Conservation (phyloP, 768 basidiomycete species). For the Termitomyces bulborhizus region DNA sequence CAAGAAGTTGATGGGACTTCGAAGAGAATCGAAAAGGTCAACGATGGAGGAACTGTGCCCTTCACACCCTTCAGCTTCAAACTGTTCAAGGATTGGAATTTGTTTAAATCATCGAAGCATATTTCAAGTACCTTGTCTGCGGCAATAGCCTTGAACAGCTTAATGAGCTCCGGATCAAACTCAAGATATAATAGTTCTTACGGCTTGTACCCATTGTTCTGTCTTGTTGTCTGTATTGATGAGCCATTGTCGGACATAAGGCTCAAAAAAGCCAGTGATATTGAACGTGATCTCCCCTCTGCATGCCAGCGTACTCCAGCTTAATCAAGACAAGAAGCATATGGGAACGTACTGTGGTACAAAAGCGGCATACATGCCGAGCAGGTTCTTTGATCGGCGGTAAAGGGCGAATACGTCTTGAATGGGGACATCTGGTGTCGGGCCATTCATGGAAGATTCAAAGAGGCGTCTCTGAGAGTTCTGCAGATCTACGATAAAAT, state of each 20-base stretch:
- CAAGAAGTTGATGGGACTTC: slow-evolving; percentile 84
- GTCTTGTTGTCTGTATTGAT: slow-evolving; percentile 87
- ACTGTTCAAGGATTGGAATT: slow-evolving; percentile 30
- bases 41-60: slow-evolving; percentile 96
- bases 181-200: slow-evolving; percentile 31
- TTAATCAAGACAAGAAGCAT: background rate
- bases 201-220: slow-evolving; percentile 88
- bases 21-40: slow-evolving; percentile 91
- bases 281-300: slow-evolving; percentile 63
- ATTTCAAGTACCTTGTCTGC: slow-evolving; percentile 48
- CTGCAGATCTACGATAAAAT: slow-evolving; percentile 61
- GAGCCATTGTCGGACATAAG: slow-evolving; percentile 86
- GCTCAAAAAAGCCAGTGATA: slow-evolving; percentile 74
- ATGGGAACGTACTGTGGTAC: slow-evolving; percentile 56
- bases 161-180: slow-evolving; percentile 1
- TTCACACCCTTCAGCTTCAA: slow-evolving; percentile 70
- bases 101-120: background rate
- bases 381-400: slow-evolving; percentile 63
- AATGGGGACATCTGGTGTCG: slow-evolving; percentile 82
- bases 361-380: slow-evolving; percentile 81
- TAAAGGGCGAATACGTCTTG: slow-evolving; percentile 89
- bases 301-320: slow-evolving; percentile 4
- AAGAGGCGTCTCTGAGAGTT: slow-evolving; percentile 66
- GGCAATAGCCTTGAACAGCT: slow-evolving; percentile 49
- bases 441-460: slow-evolving; percentile 81